Evolutionary conservation across 2,329 filamentous ascomycete genomes (phyloP), one percentile per base, ranked within the genome.

Genomic region (Alternaria gansuensis): DNA sequence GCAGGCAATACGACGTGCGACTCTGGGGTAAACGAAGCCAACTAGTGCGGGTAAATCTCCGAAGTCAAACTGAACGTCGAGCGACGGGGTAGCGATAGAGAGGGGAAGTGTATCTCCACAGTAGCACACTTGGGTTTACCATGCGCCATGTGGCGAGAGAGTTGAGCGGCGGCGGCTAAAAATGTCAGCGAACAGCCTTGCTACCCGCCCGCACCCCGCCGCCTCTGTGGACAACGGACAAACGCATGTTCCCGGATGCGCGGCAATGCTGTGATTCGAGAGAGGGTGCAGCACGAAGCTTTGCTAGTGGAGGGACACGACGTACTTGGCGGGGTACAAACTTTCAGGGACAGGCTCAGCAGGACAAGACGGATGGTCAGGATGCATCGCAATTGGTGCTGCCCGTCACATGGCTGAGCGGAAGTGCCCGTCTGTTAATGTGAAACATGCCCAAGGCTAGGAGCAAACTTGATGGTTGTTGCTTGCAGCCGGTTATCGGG

Each of bases 1-100:
- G 62, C 51, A 44, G 54, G 54, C 50, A 63, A 67, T 69, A 57
- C 56, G 66, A 67, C 63, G 65, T 67, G 55, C 56, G 65, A 67
- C 60, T 66, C 67, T 62, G 65, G 71, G 71, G 69, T 66, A 63
- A 54, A 34, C 41, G 43, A 58, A 43, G 43, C 34, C 46, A 31
- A 26, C 54, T 73, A 73, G 69, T 57, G 64, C 61, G 45, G 45
- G 31, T 45, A 48, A 53, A 58, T 57, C 34, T 44, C 54, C 41
- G 51, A 61, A 41, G 57, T 48, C 54, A 60, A 48, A 44, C n/a
- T 49, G 37, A 52, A 52, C 51, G 31, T 43, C 23, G 39, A 33
- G 29, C 43, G 23, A 57, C 24, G 24, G 29, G 10, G 21, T 33
- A 3, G 43, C 23, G 14, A 29, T 17, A 43, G 21, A 37, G 33